Percentiles rank a stretch among this genome's conserved stretches.
phyloP scores from a whole-genome alignment of 2,329 filamentous ascomycete genomes.

The Pseudogymnoascus verrucosus region DNA sequence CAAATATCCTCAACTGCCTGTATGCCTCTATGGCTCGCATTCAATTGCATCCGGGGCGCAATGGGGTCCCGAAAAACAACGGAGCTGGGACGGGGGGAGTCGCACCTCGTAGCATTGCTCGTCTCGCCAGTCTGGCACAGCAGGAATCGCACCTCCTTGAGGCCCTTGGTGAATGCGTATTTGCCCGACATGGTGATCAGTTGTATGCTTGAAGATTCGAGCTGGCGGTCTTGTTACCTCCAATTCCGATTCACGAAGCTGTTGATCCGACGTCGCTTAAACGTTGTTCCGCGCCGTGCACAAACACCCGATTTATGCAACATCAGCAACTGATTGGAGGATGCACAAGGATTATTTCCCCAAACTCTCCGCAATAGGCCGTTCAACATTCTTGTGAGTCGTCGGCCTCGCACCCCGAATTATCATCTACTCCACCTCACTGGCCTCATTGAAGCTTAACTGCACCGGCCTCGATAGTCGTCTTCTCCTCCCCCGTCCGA shows the following conservation, averaged over 20 bases:
- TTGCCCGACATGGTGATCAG: conserved; percentile 67
- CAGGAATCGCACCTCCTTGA: conserved; percentile 95
- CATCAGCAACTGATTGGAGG: background rate
- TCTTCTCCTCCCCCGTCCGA: background rate
- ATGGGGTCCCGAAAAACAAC: conserved; percentile 1
- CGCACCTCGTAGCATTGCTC: conserved; percentile 80
- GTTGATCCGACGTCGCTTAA: background rate
- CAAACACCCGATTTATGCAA: conserved; percentile 8
- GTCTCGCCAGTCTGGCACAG: conserved; percentile 93
- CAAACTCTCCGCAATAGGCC: conserved; percentile 6
- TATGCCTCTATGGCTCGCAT: background rate
- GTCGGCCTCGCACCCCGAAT: conserved; percentile 5
- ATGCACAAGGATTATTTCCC: conserved; percentile 8
- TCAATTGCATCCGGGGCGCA: background rate
- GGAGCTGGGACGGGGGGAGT: conserved; percentile 15
- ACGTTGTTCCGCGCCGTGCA: background rate
- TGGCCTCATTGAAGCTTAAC: background rate
- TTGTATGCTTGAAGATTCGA: conserved; percentile 9
- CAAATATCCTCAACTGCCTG: conserved; percentile 1
- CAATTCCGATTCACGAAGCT: conserved; percentile 6
- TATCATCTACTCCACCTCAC: conserved; percentile 2
- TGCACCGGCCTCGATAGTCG: background rate
- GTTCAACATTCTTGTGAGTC: conserved; percentile 6
- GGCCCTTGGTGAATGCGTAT: conserved; percentile 79
- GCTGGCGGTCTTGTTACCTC: background rate